Evolutionary conservation across 139 green algal genomes (phyloP), one percentile per base, ranked within the genome.

Genomic region (Picochlorum sp.): DNA sequence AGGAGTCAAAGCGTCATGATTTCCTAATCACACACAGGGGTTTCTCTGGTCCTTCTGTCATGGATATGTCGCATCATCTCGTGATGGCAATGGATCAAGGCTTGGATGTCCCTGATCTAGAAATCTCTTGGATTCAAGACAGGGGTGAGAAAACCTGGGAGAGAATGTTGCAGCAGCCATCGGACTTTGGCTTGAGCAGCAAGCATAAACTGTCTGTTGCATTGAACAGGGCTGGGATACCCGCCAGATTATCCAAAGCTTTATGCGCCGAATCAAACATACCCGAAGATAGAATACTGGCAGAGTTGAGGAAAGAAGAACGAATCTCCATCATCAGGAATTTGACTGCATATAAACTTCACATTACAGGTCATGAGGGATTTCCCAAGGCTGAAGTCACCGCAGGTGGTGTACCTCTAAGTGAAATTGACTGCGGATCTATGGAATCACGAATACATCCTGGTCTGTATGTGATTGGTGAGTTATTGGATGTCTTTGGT

Each of bases 1-100:
- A 35, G 18, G 24, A 20, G n/a, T 75, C 86, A 25, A 55, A 73
- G n/a, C 72, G 88, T 18, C 72, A 67, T 0, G 79, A 70, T 0
- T 73, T 96, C 55, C 72, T 96, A 28, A 93, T 96, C 60, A 95
- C 86, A 0, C 89, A 96, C 74, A 53, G 60, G 1, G 82, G 81
- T 25, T 91, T 72, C 72, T 87, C 69, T 20, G 89, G 89, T 3
- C 89, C 89, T 0, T 61, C 75, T 0, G 69, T 94, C 0, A 67
- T 96, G 50, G 89, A 96, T 69, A 33, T 94, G 5, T 83, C 64
- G 14, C 88, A 95, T 51, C 59, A 77, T 44, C 37, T 69, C 2
- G 69, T 89, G 2, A 76, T 67, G 52, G 78, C 70, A 13, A 30
- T 75, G 25, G 65, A 77, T 30, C 39, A 57, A 13, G 47, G 29